Percentiles rank a stretch among this genome's conserved stretches.
phyloP scores from a whole-genome alignment of 768 basidiomycete genomes.

The Candolleomyces efflorescens region DNA sequence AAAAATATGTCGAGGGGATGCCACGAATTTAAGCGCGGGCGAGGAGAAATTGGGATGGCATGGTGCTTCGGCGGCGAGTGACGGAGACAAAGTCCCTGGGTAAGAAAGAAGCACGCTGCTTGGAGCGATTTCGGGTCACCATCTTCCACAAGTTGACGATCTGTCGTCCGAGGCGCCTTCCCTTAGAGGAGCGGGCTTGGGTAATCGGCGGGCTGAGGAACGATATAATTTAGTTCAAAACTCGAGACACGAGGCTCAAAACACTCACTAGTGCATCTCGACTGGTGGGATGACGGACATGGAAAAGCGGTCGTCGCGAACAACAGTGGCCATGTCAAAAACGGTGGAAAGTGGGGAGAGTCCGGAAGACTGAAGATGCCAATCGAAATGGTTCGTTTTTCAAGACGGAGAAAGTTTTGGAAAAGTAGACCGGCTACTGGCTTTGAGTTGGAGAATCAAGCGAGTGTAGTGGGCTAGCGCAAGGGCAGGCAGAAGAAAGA shows the following conservation, averaged over 20 bases:
- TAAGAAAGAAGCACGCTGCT: slow-evolving; percentile 1
- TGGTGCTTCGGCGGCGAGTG: slow-evolving; percentile 2
- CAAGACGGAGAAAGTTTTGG: too few relatives aligned
- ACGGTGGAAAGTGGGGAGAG: neutral
- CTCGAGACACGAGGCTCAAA: neutral
- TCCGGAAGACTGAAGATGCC: neutral
- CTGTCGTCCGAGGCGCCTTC: neutral
- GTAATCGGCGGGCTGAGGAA: neutral
- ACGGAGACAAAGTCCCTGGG: neutral
- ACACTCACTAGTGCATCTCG: neutral
- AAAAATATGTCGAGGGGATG: neutral
- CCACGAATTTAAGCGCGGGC: neutral
- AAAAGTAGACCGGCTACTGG: slow-evolving; percentile 2
- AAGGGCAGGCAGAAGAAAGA: neutral
- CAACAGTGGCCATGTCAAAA: neutral
- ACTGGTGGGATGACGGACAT: neutral
- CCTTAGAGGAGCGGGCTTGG: neutral
- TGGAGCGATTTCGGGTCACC: neutral
- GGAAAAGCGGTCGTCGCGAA: neutral
- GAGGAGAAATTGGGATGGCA: neutral
- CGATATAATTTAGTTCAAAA: neutral
- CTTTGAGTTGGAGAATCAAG: neutral
- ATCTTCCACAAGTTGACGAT: neutral
- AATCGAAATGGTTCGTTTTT: neutral
- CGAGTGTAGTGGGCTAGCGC: neutral